Base-by-base conservation (phyloP, 192 early-diverging fungal genomes). In the Coemansia sp. region DNA sequence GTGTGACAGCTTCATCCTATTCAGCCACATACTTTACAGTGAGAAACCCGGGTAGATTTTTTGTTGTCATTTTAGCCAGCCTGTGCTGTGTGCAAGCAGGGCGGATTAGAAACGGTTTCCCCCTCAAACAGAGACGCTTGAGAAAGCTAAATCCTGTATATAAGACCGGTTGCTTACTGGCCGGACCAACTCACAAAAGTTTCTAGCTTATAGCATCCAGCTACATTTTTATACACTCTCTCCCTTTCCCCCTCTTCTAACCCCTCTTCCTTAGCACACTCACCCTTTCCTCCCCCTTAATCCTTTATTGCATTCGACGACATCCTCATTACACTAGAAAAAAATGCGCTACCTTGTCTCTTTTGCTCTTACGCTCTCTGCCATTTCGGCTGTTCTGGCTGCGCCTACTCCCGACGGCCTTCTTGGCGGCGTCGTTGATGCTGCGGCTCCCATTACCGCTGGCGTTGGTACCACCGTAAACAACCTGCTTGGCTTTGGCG, bases 401-500 rank as follows among this genome's bases (percentile, higher is more conserved):
- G 52, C 40, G 34, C 44, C 64, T 17, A 57, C 18, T 12, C 67
- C 60, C 8, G 67, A 38, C 11, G 67, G 60, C 17, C 8, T 57
- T 9, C 56, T 67, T 6, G 65, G 55, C 11, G 70, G 70, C 0
- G 65, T 61, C 14, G 50, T 66, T 27, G 64, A 62, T 58, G 48
- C 54, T 14, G 40, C 39, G 26, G 64, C 70, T 8, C 64, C 70
- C 0, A 19, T 62, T 8, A 72, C 69, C 6, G 19, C 29, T 33
- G 69, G 69, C 0, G 41, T 60, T 1, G 63, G 63, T 2, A 19
- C 12, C 3, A 65, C 62, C 4, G 18, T 65, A 17, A 65, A 65
- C 63, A 1, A 18, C 4, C 18, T 71, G 11, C 55, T 58, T 8
- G 68, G 68, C 12, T 33, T 48, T 48, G 46, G 46, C 12, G 46